These are phyloP conservation scores for Lagenaria siceraria DNA, from an alignment of 306 rosid species.

Conservation along the genomic window DNA sequence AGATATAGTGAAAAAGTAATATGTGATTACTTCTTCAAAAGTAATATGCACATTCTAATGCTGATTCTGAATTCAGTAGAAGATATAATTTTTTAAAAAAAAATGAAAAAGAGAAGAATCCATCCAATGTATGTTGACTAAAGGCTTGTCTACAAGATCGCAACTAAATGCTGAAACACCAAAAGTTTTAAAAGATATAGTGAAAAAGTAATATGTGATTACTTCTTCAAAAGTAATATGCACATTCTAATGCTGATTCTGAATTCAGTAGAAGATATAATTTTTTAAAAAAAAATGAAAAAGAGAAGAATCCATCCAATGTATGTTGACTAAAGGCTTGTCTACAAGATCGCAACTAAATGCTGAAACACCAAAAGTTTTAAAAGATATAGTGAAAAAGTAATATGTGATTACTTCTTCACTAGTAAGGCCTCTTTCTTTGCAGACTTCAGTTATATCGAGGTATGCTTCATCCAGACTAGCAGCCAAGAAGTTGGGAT, in stretches of 20 bases:
- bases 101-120: neutral
- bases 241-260: neutral
- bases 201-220: too few species aligned
- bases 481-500: conserved; percentile 75
- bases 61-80: neutral
- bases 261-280: neutral
- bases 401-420: conserved; percentile 40
- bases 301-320: neutral
- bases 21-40: too few species aligned
- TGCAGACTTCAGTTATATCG: conserved; percentile 76
- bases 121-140: neutral
- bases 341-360: neutral
- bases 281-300: neutral
- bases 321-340: neutral
- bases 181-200: neutral
- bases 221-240: too few species aligned
- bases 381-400: neutral
- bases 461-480: conserved; percentile 94
- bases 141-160: neutral
- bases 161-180: neutral
- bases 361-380: neutral
- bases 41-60: neutral
- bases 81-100: neutral
- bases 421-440: conserved; percentile 40
- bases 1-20: too few species aligned